A percentile compares a stretch with the other conserved stretches of the same genome.
Evolutionary conservation across 305 asterid species (phyloP).

Genomic region (Fraxinus floribunda): DNA sequence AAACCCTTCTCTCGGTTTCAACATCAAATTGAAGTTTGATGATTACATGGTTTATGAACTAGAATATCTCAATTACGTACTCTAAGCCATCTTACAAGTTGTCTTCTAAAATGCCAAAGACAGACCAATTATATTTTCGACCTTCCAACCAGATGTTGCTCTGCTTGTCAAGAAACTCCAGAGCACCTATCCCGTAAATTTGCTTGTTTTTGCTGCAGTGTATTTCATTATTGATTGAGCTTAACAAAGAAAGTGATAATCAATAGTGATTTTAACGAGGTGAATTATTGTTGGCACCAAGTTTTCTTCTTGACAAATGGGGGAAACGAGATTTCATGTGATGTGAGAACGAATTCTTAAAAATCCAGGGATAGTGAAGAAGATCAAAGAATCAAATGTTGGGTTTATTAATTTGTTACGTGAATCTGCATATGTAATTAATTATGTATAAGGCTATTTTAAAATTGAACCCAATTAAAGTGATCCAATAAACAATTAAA

Average conservation of each 20-base stretch:
- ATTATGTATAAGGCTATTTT: too few species aligned
- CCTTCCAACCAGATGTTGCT: constrained; percentile 87
- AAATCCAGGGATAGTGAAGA: constrained; percentile 63
- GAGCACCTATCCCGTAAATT: constrained; percentile 59
- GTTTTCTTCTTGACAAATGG: constrained; percentile 84
- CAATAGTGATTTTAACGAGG: not conserved
- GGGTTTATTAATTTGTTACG: too few species aligned
- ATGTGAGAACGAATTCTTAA: constrained; percentile 64
- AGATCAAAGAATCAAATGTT: constrained; percentile 56
- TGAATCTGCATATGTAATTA: too few species aligned
- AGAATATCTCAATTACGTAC: constrained; percentile 43
- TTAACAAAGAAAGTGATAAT: not conserved
- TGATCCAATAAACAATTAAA: too few species aligned
- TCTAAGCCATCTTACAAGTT: constrained; percentile 52
- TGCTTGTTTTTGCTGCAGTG: not conserved
- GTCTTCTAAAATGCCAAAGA: constrained; percentile 56
- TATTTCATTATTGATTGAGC: not conserved
- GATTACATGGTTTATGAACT: constrained; percentile 59
- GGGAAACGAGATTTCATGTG: constrained; percentile 67
- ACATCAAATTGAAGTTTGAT: constrained; percentile 79
- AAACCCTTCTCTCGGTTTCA: constrained; percentile 64
- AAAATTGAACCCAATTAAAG: too few species aligned
- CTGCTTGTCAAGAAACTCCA: constrained; percentile 61
- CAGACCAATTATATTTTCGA: constrained; percentile 70
- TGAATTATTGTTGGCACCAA: constrained; percentile 24